Base-by-base conservation (phyloP, 768 basidiomycete genomes). In the Lactifluus echinatus region DNA sequence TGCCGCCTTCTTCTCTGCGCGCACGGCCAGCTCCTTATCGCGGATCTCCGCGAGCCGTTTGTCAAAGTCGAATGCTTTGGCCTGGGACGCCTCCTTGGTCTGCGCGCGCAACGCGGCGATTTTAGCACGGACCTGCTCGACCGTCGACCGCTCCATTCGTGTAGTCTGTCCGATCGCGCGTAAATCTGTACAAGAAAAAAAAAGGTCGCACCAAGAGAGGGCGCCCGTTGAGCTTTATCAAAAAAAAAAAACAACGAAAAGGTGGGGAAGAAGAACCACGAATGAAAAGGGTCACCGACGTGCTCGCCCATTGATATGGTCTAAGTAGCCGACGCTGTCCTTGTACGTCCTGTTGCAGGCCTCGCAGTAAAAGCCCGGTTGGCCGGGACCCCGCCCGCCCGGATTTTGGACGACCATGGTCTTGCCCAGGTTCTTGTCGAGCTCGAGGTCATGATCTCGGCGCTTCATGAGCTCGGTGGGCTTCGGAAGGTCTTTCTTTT, bases 131-230 rank as follows among this genome's bases (percentile, higher is more conserved):
- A 99, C 96, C 73, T 99, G 92, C 62, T 85, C 84, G 17, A 98
- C 72, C 0, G 94, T 94, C 2, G 96, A 97, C 17, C 93, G 82
- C 65, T 84, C 85, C 53, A 96, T 76, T 53, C 85, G 86, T 19
- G 95, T 99, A 2, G 92, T 92, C 73, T 98, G 96, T n/a, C 96
- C 96, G n/a, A 98, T 65, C 24, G 77, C 81, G 40, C 93, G 85
- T 50, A 99, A 76, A 76, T 99, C 96, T 98, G 68, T 34, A 40
- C 31, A n/a, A 4, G 48, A n/a, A 40, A 40, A 6, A 19, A 40
- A 19, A 19, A 19, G 39, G 4, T 17, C 2, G 19, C 2, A 3
- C 0, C 2, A 5, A 23, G 19, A 6, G 10, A 14, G n/a, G n/a
- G 4, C 31, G 11, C 31, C 31, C 34, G 34, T 34, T 34, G 34